Percentiles rank a stretch among this genome's conserved stretches.
Evolutionary conservation across 805 yeast species (phyloP).

Genomic region (Ogataea degrootiae): DNA sequence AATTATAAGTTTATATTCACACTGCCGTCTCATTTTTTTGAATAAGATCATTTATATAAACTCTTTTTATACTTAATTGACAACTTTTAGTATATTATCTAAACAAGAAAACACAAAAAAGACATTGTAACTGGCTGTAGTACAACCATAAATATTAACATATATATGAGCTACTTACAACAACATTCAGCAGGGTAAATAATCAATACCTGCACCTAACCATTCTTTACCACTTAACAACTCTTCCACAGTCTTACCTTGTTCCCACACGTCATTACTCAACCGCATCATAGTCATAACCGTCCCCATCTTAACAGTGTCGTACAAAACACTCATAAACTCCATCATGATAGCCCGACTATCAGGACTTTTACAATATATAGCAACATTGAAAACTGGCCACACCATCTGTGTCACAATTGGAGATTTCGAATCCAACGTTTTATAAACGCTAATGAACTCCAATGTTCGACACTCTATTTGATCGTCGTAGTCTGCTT

Average conservation of each 20-base stretch:
- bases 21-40: background rate
- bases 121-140: too few relatives aligned
- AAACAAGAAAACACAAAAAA: background rate
- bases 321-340: constrained; percentile 39
- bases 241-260: constrained; percentile 38
- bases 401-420: constrained; percentile 58
- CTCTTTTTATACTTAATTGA: background rate
- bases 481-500: constrained; percentile 15
- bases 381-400: constrained; percentile 50
- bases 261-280: constrained; percentile 43
- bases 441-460: constrained; percentile 42
- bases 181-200: constrained; percentile 32
- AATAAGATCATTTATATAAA: background rate
- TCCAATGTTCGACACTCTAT: constrained; percentile 37
- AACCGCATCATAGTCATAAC: constrained; percentile 38
- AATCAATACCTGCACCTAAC: constrained; percentile 48
- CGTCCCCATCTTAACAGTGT: constrained; percentile 52
- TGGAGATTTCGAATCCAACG: constrained; percentile 43
- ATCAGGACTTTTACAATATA: constrained; percentile 34
- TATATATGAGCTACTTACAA: too few relatives aligned
- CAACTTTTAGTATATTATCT: background rate
- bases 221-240: constrained; percentile 39
- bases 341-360: constrained; percentile 29
- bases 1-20: constrained; percentile 55
- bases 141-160: too few relatives aligned